phyloP scores from a whole-genome alignment of 2,329 filamentous ascomycete genomes.

The Amesomyces nigricolor region DNA sequence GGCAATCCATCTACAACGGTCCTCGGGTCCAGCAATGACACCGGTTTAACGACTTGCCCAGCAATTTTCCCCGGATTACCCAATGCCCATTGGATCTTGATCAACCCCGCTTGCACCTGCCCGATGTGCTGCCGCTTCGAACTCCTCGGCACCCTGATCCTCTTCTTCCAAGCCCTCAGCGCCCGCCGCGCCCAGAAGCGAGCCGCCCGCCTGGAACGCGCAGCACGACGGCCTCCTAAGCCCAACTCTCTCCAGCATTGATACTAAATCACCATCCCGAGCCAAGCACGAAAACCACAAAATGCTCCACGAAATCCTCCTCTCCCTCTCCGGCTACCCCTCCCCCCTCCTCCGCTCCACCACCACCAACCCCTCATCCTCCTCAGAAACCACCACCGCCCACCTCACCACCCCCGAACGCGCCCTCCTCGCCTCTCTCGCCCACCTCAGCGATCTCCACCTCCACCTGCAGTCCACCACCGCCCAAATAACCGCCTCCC shows the following conservation, averaged over 20 bases:
- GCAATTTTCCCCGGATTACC: no score
- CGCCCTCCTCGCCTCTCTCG: conserved; percentile 71
- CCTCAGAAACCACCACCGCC: conserved; percentile 31
- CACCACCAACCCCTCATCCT: neutral
- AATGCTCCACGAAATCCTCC: conserved; percentile 98
- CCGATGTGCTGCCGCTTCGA: conserved; percentile 50
- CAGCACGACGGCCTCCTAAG: neutral
- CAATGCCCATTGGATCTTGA: neutral
- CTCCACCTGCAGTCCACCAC: conserved; percentile 64
- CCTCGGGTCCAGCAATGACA: neutral
- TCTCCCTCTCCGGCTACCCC: conserved; percentile 89
- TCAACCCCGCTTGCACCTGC: neutral
- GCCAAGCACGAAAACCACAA: neutral
- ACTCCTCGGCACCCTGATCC: conserved; percentile 45
- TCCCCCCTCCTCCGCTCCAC: conserved; percentile 71
- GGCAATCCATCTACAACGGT: neutral
- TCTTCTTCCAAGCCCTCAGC: conserved; percentile 40
- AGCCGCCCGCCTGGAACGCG: conserved; percentile 6
- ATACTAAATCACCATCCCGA: neutral
- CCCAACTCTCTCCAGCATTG: neutral
- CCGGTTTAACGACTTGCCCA: neutral
- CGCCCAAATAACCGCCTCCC: conserved; percentile 59
- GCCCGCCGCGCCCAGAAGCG: conserved; percentile 27
- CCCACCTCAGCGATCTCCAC: conserved; percentile 73
- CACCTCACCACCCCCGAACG: conserved; percentile 72